Evolutionary conservation across 495 filamentous ascomycete genomes (phyloP).

Genomic region (Platismatia glauca): DNA sequence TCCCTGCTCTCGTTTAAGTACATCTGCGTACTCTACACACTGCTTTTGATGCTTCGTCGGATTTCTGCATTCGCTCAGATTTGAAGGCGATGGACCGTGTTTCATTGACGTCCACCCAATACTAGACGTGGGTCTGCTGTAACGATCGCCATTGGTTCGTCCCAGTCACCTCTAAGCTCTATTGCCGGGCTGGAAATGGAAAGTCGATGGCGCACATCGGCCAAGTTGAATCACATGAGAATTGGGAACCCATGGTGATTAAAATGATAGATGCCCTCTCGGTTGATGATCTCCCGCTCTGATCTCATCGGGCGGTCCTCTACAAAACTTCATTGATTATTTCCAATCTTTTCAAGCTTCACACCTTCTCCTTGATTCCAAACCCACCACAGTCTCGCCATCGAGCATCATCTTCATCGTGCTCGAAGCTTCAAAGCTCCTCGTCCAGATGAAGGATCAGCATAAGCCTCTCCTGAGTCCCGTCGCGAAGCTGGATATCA

Average conservation of each 20-base stretch:
- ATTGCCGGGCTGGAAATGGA: constrained; percentile 3
- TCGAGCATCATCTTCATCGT: neutral
- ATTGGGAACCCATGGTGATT: neutral
- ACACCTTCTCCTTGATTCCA: neutral
- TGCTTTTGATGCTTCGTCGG: constrained; percentile 2
- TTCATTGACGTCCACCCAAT: constrained; percentile 7
- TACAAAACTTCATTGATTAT: neutral
- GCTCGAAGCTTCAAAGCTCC: neutral
- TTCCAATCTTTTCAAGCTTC: neutral
- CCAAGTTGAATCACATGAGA: neutral
- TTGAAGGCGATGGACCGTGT: neutral
- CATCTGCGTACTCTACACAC: constrained; percentile 4
- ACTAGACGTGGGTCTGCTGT: neutral
- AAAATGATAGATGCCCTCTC: constrained; percentile 7
- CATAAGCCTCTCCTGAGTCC: constrained; percentile 19
- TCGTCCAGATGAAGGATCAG: constrained; percentile 17
- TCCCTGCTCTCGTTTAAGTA: constrained; percentile 10
- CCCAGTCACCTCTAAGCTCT: neutral
- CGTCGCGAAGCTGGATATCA: constrained; percentile 25
- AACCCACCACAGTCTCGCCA: constrained; percentile 1
- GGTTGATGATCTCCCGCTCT: neutral
- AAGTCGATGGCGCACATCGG: neutral
- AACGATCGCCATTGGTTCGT: constrained; percentile 6
- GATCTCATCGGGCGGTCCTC: neutral
- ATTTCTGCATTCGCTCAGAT: constrained; percentile 7